Evolutionary conservation across 2,329 filamentous ascomycete species (phyloP).

Genomic region (Coccinonectria pachysandricola): DNA sequence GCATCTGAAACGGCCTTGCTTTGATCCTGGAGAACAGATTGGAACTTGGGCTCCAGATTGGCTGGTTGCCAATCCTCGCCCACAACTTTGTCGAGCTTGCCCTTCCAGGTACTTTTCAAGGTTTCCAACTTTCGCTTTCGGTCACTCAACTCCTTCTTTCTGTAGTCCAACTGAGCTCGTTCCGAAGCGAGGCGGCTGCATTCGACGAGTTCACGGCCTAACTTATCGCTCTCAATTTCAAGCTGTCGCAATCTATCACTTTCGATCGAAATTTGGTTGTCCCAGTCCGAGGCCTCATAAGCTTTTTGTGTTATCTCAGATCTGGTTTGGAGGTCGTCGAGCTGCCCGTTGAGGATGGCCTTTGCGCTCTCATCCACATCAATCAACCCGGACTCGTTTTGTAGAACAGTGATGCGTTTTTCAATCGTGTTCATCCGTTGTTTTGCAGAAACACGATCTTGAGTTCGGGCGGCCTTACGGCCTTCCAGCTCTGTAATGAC

Average conservation of each 20-base stretch:
- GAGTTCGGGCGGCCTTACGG: conserved; percentile 58
- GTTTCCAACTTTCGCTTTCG: conserved; percentile 67
- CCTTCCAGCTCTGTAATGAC: conserved; percentile 65
- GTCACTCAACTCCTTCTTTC: conserved; percentile 70
- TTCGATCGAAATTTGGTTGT: conserved; percentile 56
- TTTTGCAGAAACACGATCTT: conserved; percentile 64
- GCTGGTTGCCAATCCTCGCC: conserved; percentile 57
- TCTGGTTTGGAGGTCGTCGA: conserved; percentile 56
- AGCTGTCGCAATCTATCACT: conserved; percentile 56
- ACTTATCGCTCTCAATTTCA: conserved; percentile 60
- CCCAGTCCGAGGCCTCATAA: conserved; percentile 55
- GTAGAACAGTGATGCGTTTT: conserved; percentile 53
- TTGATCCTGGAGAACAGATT: conserved; percentile 50
- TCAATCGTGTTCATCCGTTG: conserved; percentile 67
- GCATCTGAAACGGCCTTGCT: conserved; percentile 49
- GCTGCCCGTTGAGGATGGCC: conserved; percentile 63
- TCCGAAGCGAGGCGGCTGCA: conserved; percentile 73
- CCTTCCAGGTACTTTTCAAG: conserved; percentile 62
- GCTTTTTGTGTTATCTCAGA: conserved; percentile 54
- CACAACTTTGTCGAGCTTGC: conserved; percentile 57
- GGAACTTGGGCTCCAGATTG: conserved; percentile 61
- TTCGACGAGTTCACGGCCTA: conserved; percentile 74
- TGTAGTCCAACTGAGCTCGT: conserved; percentile 70
- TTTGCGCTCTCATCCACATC: conserved; percentile 78
- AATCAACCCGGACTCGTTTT: conserved; percentile 61